Evolutionary conservation across 805 yeast species (phyloP).

Genomic region (Sporopachydermia quercuum): DNA sequence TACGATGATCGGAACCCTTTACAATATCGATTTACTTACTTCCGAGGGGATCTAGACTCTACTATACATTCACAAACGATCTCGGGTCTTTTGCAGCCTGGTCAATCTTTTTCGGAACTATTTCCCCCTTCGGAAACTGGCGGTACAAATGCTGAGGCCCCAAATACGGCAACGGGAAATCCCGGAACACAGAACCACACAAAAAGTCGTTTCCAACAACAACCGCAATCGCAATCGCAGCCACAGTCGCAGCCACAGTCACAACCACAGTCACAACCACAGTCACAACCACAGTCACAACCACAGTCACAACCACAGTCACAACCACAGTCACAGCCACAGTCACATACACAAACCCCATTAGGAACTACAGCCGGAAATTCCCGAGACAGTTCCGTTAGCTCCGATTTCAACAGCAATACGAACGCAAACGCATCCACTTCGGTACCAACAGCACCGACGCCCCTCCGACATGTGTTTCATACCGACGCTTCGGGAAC

Average conservation of each 20-base stretch:
- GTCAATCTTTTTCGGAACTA: conserved; percentile 44
- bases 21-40: conserved; percentile 74
- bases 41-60: conserved; percentile 78
- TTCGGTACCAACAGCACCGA: not conserved
- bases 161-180: conserved; percentile 6
- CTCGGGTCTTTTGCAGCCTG: conserved; percentile 60
- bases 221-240: conserved; percentile 4
- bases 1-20: conserved; percentile 27
- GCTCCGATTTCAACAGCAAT: too few relatives aligned
- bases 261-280: too few relatives aligned
- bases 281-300: conserved; percentile 1
- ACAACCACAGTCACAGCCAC: conserved; percentile 7
- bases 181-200: conserved; percentile 3
- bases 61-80: conserved; percentile 84
- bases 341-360: conserved; percentile 7
- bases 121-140: conserved; percentile 34
- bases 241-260: conserved; percentile 8
- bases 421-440: too few relatives aligned
- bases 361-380: too few relatives aligned
- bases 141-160: conserved; percentile 8
- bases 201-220: conserved; percentile 3
- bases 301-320: conserved; percentile 3
- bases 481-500: not conserved
- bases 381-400: conserved; percentile 5
- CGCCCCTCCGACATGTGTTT: not conserved